These are phyloP conservation scores for Solanum rostratum DNA, from an alignment of 257 asterid genomes.

Conservation along the genomic window DNA sequence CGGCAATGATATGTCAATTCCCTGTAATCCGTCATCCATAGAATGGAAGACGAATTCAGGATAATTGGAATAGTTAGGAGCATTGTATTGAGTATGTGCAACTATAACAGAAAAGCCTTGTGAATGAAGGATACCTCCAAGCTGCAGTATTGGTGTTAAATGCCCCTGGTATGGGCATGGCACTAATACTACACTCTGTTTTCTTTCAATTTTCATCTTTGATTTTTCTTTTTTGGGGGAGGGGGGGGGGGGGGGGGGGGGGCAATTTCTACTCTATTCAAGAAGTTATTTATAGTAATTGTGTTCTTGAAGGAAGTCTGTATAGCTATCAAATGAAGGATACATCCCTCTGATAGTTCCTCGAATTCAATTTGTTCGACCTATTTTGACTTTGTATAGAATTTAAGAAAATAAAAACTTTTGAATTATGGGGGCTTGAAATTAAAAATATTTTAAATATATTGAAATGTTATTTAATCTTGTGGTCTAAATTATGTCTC, in stretches of 20 bases:
- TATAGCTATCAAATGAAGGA: too few relatives aligned
- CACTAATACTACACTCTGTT: slow-evolving; percentile 12
- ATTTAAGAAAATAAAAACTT: too few relatives aligned
- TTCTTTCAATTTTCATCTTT: not conserved
- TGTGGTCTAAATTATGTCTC: too few relatives aligned
- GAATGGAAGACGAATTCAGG: slow-evolving; percentile 22
- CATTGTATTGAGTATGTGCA: slow-evolving; percentile 22
- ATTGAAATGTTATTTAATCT: too few relatives aligned
- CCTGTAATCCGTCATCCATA: not conserved
- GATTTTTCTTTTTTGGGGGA: too few relatives aligned
- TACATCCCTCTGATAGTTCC: too few relatives aligned
- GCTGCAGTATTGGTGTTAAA: slow-evolving; percentile 37
- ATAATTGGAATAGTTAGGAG: not conserved
- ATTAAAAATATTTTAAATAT: too few relatives aligned
- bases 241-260: too few relatives aligned
- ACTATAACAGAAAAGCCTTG: slow-evolving; percentile 27
- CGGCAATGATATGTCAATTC: not conserved
- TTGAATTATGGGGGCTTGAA: too few relatives aligned
- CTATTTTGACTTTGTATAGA: too few relatives aligned
- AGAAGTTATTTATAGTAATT: too few relatives aligned
- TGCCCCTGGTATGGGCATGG: slow-evolving; percentile 40
- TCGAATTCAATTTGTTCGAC: too few relatives aligned
- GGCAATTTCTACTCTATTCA: not conserved
- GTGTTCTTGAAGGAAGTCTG: not conserved
- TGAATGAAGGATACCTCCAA: slow-evolving; percentile 32